Evolutionary conservation across 192 early-diverging fungal species (phyloP).

Genomic region (Coemansia sp.): DNA sequence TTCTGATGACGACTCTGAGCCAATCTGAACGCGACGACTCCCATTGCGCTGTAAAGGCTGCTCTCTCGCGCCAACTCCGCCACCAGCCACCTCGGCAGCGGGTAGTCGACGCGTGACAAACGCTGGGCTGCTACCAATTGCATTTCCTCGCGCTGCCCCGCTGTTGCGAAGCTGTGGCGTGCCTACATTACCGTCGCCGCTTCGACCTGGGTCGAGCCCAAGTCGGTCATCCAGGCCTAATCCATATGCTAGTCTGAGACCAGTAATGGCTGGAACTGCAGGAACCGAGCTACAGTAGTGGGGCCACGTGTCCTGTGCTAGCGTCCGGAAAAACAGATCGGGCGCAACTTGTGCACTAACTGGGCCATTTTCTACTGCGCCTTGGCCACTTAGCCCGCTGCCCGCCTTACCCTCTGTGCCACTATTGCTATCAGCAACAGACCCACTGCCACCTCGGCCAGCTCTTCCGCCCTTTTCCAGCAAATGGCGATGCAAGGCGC

Average conservation of each 20-base stretch:
- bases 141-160: neutral
- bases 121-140: neutral
- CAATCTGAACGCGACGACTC: neutral
- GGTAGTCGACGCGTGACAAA: neutral
- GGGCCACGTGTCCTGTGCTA: conserved; percentile 52
- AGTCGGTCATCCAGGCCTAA: conserved; percentile 12
- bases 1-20: neutral
- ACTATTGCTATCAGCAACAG: neutral
- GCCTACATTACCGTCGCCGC: neutral
- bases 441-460: neutral
- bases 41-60: neutral
- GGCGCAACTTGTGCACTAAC: conserved; percentile 20
- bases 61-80: neutral
- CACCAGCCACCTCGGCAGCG: neutral
- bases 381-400: neutral
- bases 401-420: neutral
- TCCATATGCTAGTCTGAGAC: conserved; percentile 35
- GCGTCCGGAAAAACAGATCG: conserved; percentile 43
- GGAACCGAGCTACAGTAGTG: conserved; percentile 50
- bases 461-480: neutral
- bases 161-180: conserved; percentile 1
- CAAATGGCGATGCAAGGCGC: conserved; percentile 8
- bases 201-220: neutral
- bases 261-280: conserved; percentile 27
- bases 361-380: neutral